Conservation (phyloP, 306 rosid species). For the Hippophae gyantsensis region DNA sequence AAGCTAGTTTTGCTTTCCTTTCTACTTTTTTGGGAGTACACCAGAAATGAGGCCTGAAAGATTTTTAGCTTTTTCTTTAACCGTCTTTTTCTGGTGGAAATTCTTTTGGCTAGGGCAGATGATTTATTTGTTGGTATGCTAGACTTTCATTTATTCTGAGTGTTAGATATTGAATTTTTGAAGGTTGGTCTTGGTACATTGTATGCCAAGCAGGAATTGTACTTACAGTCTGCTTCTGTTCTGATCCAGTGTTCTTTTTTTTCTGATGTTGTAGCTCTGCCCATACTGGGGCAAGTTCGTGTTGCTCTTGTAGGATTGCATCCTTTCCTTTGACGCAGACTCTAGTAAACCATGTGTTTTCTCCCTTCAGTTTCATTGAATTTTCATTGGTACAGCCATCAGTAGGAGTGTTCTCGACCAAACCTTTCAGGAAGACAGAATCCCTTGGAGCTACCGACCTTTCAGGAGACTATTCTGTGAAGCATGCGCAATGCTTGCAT, state of each 20-base stretch:
- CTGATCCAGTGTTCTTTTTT: slow-evolving; percentile 81
- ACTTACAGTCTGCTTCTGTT: slow-evolving; percentile 91
- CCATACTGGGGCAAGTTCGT: slow-evolving; percentile 34
- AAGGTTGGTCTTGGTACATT: background rate
- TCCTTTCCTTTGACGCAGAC: slow-evolving; percentile 28
- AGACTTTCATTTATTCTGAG: too few species aligned
- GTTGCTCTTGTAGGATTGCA: slow-evolving; percentile 21
- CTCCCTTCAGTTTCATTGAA: slow-evolving; percentile 22
- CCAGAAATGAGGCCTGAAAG: too few species aligned
- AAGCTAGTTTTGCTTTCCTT: too few species aligned
- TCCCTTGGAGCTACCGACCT: slow-evolving; percentile 11
- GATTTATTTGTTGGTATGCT: background rate
- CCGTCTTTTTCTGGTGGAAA: too few species aligned
- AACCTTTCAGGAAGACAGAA: slow-evolving; percentile 23
- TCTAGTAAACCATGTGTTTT: slow-evolving; percentile 23
- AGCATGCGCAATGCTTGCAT: too few species aligned
- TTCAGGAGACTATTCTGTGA: too few species aligned
- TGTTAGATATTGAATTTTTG: slow-evolving; percentile 3
- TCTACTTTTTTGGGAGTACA: too few species aligned
- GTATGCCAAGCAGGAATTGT: slow-evolving; percentile 8
- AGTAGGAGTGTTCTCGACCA: slow-evolving; percentile 23
- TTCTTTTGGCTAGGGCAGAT: too few species aligned
- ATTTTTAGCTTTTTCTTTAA: too few species aligned
- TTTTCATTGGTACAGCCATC: slow-evolving; percentile 24
- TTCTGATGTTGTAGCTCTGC: slow-evolving; percentile 28